Percentiles rank a stretch among this genome's conserved stretches.
phyloP scores from a whole-genome alignment of 805 yeast species.

The Ogataea nonfermentans region DNA sequence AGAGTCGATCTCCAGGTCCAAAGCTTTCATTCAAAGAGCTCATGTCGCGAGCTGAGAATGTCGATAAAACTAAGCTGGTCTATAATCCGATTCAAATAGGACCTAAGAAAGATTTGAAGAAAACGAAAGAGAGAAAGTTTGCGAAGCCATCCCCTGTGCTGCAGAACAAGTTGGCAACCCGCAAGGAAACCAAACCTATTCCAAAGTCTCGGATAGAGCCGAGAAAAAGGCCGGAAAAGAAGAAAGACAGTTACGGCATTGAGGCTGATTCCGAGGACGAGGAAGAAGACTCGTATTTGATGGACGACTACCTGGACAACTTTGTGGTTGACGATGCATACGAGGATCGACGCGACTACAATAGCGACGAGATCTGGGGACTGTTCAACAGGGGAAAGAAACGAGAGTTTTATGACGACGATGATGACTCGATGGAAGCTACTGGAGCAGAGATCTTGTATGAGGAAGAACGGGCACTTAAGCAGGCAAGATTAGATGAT shows the following conservation, averaged over 20 bases:
- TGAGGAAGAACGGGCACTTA: slow-evolving; percentile 73
- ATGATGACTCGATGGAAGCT: slow-evolving; percentile 86
- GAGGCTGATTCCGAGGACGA: slow-evolving; percentile 33
- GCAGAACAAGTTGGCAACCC: slow-evolving; percentile 42
- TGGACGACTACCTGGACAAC: slow-evolving; percentile 53
- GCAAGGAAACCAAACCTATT: slow-evolving; percentile 18
- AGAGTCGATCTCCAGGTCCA: slow-evolving; percentile 28
- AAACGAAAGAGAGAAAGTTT: slow-evolving; percentile 20
- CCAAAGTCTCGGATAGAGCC: not conserved
- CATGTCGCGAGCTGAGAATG: slow-evolving; percentile 63
- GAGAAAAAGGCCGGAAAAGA: slow-evolving; percentile 3
- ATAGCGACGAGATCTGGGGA: slow-evolving; percentile 87
- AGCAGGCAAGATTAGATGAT: slow-evolving; percentile 75
- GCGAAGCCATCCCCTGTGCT: slow-evolving; percentile 61
- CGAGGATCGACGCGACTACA: slow-evolving; percentile 38
- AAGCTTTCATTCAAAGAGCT: slow-evolving; percentile 63
- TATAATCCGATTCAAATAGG: slow-evolving; percentile 22
- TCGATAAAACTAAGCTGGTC: slow-evolving; percentile 50
- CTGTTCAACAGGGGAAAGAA: slow-evolving; percentile 68
- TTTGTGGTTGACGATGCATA: slow-evolving; percentile 53
- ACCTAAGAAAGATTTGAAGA: not conserved
- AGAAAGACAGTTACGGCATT: slow-evolving; percentile 28
- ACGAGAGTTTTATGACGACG: slow-evolving; percentile 45
- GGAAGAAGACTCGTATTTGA: slow-evolving; percentile 40
- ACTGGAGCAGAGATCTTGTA: slow-evolving; percentile 84